Evolutionary conservation across 1,284 basidiomycete genomes (phyloP), one percentile per base, ranked within the genome.

Genomic region (Coniferiporia sulphurascens): DNA sequence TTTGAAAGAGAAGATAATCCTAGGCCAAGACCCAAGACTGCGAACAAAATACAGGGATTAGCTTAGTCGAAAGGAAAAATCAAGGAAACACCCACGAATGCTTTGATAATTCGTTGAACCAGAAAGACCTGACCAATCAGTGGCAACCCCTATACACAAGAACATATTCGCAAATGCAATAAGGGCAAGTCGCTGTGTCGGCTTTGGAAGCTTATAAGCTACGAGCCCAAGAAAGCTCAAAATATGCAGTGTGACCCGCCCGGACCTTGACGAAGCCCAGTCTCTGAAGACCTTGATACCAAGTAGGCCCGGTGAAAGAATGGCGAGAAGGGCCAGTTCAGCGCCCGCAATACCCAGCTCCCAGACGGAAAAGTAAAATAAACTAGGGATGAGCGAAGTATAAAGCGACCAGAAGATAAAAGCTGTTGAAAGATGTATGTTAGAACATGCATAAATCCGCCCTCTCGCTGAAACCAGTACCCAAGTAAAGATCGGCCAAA

Each of bases 351-450:
- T 78, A 51, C 86, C 89, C 17, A 95, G 84, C 67, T 91, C 82
- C 93, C 92, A 95, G 6, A 95, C 86, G 22, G 90, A 93, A 76
- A 92, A 95, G 73, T 95, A 97, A 75, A 96, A 97, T 5, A 97
- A 80, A 43, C 89, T 88, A 0, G 91, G 87, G 8, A 89, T 84
- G 19, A 97, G 81, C 1, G 86, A 84, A 1, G 94, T 95, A 67
- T 92, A 84, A 45, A 91, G 79, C 0, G 94, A 91, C 93, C 93
- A 96, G 70, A 90, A 94, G 15, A 90, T 79, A 65, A 89, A 91
- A 1, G 89, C 93, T 93, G 67, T 3, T n/a, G 48, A 59, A 61
- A n/a, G 36, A 7, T n/a, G 19, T 55, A 48, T 22, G 48, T 48
- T 50, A 32, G 15, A 35, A 60, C 67, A 41, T 10, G 38, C 9